phyloP scores from a whole-genome alignment of 306 rosid genomes.

The Prunus kanzakura region DNA sequence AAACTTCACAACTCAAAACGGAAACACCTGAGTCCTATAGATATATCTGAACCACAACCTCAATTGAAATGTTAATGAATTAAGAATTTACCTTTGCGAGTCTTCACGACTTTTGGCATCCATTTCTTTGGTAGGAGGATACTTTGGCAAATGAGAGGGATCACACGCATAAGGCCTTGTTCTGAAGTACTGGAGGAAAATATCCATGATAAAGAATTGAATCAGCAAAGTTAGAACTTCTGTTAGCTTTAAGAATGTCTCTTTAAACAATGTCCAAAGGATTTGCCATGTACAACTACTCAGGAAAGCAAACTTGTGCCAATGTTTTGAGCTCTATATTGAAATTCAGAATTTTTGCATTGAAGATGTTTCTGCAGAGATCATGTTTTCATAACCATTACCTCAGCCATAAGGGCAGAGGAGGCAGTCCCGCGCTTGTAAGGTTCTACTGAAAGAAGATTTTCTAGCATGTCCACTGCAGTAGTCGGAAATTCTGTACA shows the following conservation, averaged over 20 bases:
- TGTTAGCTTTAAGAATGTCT: neutral
- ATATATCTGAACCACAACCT: neutral
- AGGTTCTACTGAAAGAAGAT: conserved; percentile 71
- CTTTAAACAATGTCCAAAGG: neutral
- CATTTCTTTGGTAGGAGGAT: conserved; percentile 91
- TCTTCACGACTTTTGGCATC: conserved; percentile 78
- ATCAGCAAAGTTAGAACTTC: conserved; percentile 6
- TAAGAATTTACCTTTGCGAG: conserved; percentile 42
- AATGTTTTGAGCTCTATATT: too few species aligned
- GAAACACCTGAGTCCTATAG: neutral
- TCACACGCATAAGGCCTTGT: conserved; percentile 75
- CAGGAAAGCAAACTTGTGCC: too few species aligned
- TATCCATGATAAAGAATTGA: conserved; percentile 7
- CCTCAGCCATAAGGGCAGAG: conserved; percentile 87
- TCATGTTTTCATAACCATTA: conserved; percentile 11
- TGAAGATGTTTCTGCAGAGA: neutral
- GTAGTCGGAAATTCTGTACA: conserved; percentile 57
- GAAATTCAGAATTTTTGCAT: neutral
- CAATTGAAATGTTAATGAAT: neutral
- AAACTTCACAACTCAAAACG: neutral
- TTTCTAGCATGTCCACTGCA: conserved; percentile 61
- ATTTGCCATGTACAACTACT: neutral
- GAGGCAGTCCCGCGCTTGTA: conserved; percentile 80
- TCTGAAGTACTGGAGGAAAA: conserved; percentile 67
- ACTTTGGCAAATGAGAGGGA: conserved; percentile 79